Base-by-base conservation (phyloP, 1,284 basidiomycete genomes). In the Caloboletus firmus region DNA sequence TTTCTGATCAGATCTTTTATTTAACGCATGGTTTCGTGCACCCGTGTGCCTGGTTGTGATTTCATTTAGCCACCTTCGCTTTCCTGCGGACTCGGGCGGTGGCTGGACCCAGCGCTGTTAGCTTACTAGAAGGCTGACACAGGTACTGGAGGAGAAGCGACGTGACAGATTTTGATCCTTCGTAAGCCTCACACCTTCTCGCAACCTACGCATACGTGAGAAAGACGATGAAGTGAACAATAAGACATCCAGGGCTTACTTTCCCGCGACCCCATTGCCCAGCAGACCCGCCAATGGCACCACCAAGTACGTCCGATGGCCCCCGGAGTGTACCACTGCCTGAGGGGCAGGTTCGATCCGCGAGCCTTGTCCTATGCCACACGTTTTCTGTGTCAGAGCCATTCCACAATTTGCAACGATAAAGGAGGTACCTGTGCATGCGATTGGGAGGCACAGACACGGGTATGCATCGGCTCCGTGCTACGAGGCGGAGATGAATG, bases 11-110 rank as follows among this genome's bases (percentile, higher is more conserved):
- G 68, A 69, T 69, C 68, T 71, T 54, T 67, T 68, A 67, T 70
- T 72, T 66, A 57, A 66, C 54, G 63, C 62, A 67, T 69, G 71
- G 59, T 52, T 57, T 58, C 49, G 58, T 56, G 61, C 55, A 55
- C 49, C 56, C 49, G 68, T 34, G 67, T 69, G 70, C 68, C 68
- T 69, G 67, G 67, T 53, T 43, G 66, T 66, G 60, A 65, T 70
- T 72, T 72, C 71, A 69, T 69, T 68, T 72, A 72, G 59, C 69
- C 71, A 67, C 68, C 66, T 72, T 69, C 36, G 68, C 51, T 51
- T 57, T 55, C 59, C 56, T 64, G 55, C 65, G 67, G 55, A 39
- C 56, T 60, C 61, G 62, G 65, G 61, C 43, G 56, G 57, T 57
- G 56, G 57, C 56, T 57, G 54, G 54, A 44, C 41, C 56, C 56